These are phyloP conservation scores for Hypoxylon sp. DNA, from an alignment of 2,329 filamentous ascomycete species.

Conservation along the genomic window DNA sequence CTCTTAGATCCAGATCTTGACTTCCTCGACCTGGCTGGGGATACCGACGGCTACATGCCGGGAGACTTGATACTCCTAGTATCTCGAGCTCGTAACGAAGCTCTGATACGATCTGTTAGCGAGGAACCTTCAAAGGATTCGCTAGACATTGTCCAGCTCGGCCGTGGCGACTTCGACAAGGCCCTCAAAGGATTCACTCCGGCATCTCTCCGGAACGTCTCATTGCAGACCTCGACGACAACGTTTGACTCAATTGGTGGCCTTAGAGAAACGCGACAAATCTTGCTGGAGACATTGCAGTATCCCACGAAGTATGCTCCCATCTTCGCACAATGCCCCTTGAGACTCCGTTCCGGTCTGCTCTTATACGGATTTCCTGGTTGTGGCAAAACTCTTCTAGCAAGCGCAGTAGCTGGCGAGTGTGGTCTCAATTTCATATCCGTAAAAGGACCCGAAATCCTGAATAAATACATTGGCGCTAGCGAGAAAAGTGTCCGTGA, in stretches of 20 bases:
- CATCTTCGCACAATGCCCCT: slow-evolving; percentile 95
- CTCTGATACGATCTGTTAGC: slow-evolving; percentile 85
- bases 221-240: slow-evolving; percentile 91
- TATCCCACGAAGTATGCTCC: slow-evolving; percentile 98
- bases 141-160: slow-evolving; percentile 72
- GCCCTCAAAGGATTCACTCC: slow-evolving; percentile 95
- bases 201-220: slow-evolving; percentile 93
- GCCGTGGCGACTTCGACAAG: slow-evolving; percentile 82
- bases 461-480: slow-evolving; percentile 99
- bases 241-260: slow-evolving; percentile 95
- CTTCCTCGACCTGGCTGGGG: slow-evolving; percentile 91
- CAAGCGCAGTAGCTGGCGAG: slow-evolving; percentile 96
- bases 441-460: slow-evolving; percentile 96
- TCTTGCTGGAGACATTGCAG: slow-evolving; percentile 93
- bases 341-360: slow-evolving; percentile 93
- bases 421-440: slow-evolving; percentile 98
- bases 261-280: slow-evolving; percentile 85
- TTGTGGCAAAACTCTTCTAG: slow-evolving; percentile 95
- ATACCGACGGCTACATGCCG: slow-evolving; percentile 98
- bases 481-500: slow-evolving; percentile 97
- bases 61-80: slow-evolving; percentile 91
- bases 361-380: slow-evolving; percentile 95
- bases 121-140: slow-evolving; percentile 64
- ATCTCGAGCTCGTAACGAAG: slow-evolving; percentile 89
- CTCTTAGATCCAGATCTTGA: slow-evolving; percentile 83